Evolutionary conservation across 2,329 filamentous ascomycete species (phyloP), one percentile per base, ranked within the genome.

Genomic region (Neophaeococcomyces mojaviensis): DNA sequence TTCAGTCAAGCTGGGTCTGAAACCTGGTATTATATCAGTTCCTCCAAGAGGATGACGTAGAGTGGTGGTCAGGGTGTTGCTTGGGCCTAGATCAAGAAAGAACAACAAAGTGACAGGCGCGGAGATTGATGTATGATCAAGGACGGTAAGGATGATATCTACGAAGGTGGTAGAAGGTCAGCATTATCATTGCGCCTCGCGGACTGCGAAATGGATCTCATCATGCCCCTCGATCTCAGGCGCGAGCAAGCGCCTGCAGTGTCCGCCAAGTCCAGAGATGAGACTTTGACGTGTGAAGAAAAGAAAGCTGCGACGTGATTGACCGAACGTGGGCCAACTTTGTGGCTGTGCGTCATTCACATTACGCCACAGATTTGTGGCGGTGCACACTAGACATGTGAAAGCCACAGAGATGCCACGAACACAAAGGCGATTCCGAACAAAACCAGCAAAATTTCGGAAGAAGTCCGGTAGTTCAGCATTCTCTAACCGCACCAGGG

Each of bases 161-260:
- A 20, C 6, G 35, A 20, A 38, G 35, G 9, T 38, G 24, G 24
- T 10, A 28, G 24, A 5, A 10, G 10, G 24, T 28, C 24, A 10
- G 10, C 24, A 28, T 26, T n/a, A 20, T 20, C 37, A 26, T 39
- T 28, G 24, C 24, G 24, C 24, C 18, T 28, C 18, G 18, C 9
- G 16, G 16, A n/a, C 37, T 12, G 26, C 7, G 12, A 39, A n/a
- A 28, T 24, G 10, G 37, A 20, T 24, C 16, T 37, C 22, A 42
- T 42, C 15, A 34, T 34, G 39, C 30, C 39, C 39, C 30, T 43
- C 39, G 26, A 35, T 43, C 39, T 19, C 39, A 16, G 9, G 15
- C 20, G 8, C 20, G 15, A 20, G 33, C 15, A 28, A 34, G 28
- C 28, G 28, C 31, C 34, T 34, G 30, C 26, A 43, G 39, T 15